A percentile compares a stretch with the other conserved stretches of the same genome.
Conservation (phyloP, 2,329 filamentous ascomycete species). For the Atkinsonella texensis region DNA sequence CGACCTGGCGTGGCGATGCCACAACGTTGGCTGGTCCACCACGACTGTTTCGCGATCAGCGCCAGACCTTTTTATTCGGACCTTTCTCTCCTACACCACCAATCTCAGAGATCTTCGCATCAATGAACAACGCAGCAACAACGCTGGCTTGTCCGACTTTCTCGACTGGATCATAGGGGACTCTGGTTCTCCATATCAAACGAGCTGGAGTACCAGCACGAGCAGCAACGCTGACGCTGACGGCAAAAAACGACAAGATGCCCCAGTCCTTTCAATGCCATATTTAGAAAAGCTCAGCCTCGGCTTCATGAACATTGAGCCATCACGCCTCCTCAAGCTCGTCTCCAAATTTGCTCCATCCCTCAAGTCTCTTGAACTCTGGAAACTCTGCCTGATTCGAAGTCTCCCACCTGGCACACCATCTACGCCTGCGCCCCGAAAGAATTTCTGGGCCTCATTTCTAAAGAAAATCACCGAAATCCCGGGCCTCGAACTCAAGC, state of each 20-base stretch:
- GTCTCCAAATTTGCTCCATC: constrained; percentile 30
- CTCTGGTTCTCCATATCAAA: not conserved
- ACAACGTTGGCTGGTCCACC: not conserved
- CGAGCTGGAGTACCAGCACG: not conserved
- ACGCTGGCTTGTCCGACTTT: not conserved
- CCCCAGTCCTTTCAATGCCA: constrained; percentile 18
- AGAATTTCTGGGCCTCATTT: constrained; percentile 28
- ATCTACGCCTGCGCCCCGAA: not conserved
- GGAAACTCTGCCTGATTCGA: constrained; percentile 25
- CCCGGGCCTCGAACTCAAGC: constrained; percentile 20
- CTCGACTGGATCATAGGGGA: constrained; percentile 8
- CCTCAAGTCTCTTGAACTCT: constrained; percentile 32
- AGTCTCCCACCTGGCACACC: constrained; percentile 3
- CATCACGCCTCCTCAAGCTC: constrained; percentile 20
- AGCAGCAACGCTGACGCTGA: no score
- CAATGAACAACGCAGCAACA: constrained; percentile 7
- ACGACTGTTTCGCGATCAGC: constrained; percentile 1
- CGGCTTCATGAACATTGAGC: constrained; percentile 23
- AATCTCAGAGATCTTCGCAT: constrained; percentile 35
- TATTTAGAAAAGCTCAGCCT: constrained; percentile 31
- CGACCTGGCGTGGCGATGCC: constrained; percentile 10
- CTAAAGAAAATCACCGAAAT: constrained; percentile 21
- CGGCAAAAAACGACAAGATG: not conserved
- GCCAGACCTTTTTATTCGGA: constrained; percentile 10
- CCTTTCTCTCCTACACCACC: constrained; percentile 14